These are phyloP conservation scores for Magnolia sinica DNA, from an alignment of 164 flowering plant genomes.

Conservation along the genomic window DNA sequence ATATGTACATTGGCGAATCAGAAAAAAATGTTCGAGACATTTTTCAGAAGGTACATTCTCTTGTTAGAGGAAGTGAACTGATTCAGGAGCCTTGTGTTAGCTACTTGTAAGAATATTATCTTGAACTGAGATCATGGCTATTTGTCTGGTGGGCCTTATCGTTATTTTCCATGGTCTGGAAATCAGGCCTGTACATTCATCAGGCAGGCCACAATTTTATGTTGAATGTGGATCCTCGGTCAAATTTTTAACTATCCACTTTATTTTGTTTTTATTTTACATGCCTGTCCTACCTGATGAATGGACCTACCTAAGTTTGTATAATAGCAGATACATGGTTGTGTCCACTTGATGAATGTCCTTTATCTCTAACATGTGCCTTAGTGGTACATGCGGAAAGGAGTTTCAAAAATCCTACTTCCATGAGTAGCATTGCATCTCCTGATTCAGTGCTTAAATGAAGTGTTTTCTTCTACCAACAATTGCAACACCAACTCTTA, in stretches of 20 bases:
- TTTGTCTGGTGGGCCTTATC: too few relatives aligned
- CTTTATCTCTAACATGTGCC: too few relatives aligned
- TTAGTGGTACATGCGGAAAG: not conserved
- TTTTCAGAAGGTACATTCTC: conserved; percentile 73
- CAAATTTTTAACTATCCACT: too few relatives aligned
- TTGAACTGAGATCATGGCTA: too few relatives aligned
- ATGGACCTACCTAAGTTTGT: too few relatives aligned
- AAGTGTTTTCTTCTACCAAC: not conserved
- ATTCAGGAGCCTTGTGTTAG: not conserved
- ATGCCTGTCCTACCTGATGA: too few relatives aligned
- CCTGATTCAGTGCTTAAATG: not conserved
- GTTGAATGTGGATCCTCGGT: too few relatives aligned
- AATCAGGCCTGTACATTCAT: too few relatives aligned
- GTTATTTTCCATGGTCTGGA: too few relatives aligned
- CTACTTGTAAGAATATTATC: too few relatives aligned
- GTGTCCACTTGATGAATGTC: not conserved
- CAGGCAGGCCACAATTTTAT: too few relatives aligned
- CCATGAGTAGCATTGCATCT: not conserved
- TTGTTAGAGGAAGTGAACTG: not conserved
- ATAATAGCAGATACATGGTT: not conserved
- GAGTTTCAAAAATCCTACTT: not conserved
- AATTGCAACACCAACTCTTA: conserved; percentile 2
- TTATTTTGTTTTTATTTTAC: too few relatives aligned
- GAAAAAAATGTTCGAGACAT: conserved; percentile 82
- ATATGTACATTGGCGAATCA: conserved; percentile 50